Base-by-base conservation (phyloP, 225 moss, liverwort and hornwort genomes). In the Anthoceros angustus region DNA sequence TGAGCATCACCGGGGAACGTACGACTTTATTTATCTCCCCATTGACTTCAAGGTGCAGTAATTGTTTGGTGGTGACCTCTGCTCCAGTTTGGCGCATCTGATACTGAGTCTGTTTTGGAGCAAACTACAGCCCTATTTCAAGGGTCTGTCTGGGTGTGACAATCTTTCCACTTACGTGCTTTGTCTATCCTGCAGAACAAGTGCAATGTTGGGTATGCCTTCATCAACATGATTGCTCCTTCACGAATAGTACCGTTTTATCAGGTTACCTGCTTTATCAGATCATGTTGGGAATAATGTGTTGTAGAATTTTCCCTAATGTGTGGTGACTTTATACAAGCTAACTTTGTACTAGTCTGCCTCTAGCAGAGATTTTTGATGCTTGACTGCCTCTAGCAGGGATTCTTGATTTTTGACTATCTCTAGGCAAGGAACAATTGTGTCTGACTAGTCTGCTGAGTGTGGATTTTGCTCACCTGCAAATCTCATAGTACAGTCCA, bases 11-110 rank as follows among this genome's bases (percentile, higher is more conserved):
- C 90, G 91, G 11, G 95, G 95, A 49, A 95, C 95, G 7, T 95
- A 95, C n/a, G 95, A 95, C 65, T 95, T 95, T 67, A 95, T 95
- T 16, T 95, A 95, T 69, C 83, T 95, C 38, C 95, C 95, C 2
- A 95, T 95, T 62, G 95, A 95, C 68, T 95, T 95, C 72, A 95
- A 95, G 95, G 95, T 95, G 67, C n/a, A 6, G 26, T 14, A 16
- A 25, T 0, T 18, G 40, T 9, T 50, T 39, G 40, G 21, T 48
- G 39, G 14, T 39, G 69, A 18, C 5, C 2, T 2, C 42, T 45
- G 63, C 42, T 45, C 42, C 11, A 45, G 2, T 40, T 40, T 16
- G 7, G 18, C 12, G 39, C 50, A 39, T 65, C 5, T 41, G 67
- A 43, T 48, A 5, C 10, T 6, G 20, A 8, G 2, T 41, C n/a